phyloP scores from a whole-genome alignment of 345 rosid species.

The Gossypium longicalyx region DNA sequence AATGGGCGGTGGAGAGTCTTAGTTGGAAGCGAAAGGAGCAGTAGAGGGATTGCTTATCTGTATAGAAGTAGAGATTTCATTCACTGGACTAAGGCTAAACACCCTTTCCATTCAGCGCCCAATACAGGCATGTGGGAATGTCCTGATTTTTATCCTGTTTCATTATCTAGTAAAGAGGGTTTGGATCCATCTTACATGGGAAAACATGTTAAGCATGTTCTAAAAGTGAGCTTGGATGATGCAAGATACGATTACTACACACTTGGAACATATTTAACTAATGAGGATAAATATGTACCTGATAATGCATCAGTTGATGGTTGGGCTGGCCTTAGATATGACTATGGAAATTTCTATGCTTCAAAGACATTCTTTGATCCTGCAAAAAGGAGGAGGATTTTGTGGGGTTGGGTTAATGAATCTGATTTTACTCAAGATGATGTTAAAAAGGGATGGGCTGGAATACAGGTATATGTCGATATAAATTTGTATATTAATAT shows the following conservation, averaged over 20 bases:
- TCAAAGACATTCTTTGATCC: constrained; percentile 73
- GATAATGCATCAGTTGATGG: constrained; percentile 53
- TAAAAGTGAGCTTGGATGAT: constrained; percentile 70
- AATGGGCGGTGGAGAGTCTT: constrained; percentile 55
- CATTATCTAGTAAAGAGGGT: constrained; percentile 32
- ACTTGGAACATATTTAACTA: constrained; percentile 41
- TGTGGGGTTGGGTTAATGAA: constrained; percentile 94
- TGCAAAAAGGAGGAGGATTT: constrained; percentile 44
- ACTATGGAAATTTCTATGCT: constrained; percentile 82
- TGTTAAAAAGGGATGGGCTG: constrained; percentile 67
- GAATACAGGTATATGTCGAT: constrained; percentile 15
- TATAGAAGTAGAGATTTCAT: constrained; percentile 63
- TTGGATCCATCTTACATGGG: constrained; percentile 35
- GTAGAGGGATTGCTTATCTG: constrained; percentile 53
- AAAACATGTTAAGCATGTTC: constrained; percentile 37
- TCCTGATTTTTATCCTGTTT: constrained; percentile 79
- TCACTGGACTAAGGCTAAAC: constrained; percentile 59
- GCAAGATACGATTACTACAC: constrained; percentile 77
- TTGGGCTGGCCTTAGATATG: constrained; percentile 65
- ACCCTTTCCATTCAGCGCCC: constrained; percentile 49
- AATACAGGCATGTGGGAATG: constrained; percentile 85
- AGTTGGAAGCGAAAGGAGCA: constrained; percentile 49
- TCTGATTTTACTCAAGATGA: constrained; percentile 46
- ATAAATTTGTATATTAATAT: background rate
- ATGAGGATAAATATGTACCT: constrained; percentile 51